Evolutionary conservation across 23 red algal genomes (phyloP), one percentile per base, ranked within the genome.

Genomic region (Agarophyton chilense): DNA sequence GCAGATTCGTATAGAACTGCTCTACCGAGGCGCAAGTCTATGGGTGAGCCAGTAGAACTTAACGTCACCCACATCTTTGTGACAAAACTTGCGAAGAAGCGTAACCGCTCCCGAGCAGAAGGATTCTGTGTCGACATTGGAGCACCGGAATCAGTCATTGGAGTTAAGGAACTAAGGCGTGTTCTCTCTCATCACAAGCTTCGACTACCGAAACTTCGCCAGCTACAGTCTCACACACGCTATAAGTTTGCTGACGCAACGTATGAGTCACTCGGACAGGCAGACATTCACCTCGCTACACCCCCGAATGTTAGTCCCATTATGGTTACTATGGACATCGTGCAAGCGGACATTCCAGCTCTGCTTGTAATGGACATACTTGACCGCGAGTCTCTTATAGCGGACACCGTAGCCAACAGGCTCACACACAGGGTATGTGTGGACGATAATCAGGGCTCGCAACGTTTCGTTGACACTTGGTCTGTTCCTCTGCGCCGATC

Each of bases 361-460:
- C 31, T 90, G 41, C 68, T 78, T 54, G 58, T 46, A 45, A 61
- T 90, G 50, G 71, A 90, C 43, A 40, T 78, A 19, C 52, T 90
- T 0, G 41, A 90, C 0, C 70, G 52, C 32, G 0, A 61, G 33
- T 51, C 32, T 24, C 19, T 90, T 44, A 79, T 65, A 44, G 70
- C 72, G 43, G 44, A 61, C 73, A 79, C 86, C 7, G 56, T 79
- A 6, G 42, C 39, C 0, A 78, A 64, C 52, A 24, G 52, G 2
- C 28, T 90, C 2, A 45, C 39, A 25, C 47, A 62, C n/a, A 11
- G 45, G 14, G 54, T 21, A 49, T n/a, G 12, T 33, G 26, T 65
- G 0, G 11, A 24, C 10, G 47, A 11, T 28, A 40, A 90, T 12
- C 32, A 63, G 11, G 86, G 72, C 7, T 45, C 31, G 13, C 44